Base-by-base conservation (phyloP, 345 rosid genomes). In the Melaleuca alternifolia region DNA sequence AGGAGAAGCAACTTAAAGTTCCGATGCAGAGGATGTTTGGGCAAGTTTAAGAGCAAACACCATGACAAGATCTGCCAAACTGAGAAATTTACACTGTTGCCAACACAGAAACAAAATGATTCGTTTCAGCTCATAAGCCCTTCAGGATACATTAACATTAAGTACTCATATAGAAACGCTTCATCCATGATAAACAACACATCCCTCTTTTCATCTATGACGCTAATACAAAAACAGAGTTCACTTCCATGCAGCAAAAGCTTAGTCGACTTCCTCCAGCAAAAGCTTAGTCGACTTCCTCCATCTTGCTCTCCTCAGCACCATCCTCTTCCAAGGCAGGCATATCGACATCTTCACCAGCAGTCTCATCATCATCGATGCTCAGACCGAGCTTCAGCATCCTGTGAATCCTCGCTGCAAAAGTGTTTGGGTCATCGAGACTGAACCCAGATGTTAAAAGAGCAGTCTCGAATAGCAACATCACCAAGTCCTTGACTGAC, bases 231-330 rank as follows among this genome's bases (percentile, higher is more conserved):
- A 37, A 26, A 26, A n/a, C 7, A 2, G 82, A 62, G 24, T 53
- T 54, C 33, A 26, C 30, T 23, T 41, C 33, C 0, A n/a, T 23
- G 24, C 11, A 9, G 1, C 15, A 54, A 52, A 10, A 28, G 71
- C 30, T 13, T 87, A 92, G 84, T 92, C 93, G 2, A 92, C 92
- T 61, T 90, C 93, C 82, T 92, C 93, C 93, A 90, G 1, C 15
- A 54, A 52, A 10, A 28, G 71, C 30, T 13, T 87, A 92, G 84
- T 92, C 93, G 2, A 92, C 92, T 61, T 90, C 93, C 82, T 92
- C 93, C 93, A 90, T 92, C 88, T 90, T 92, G 89, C 93, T 92
- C 85, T 92, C 93, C 89, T 92, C 92, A 4, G 90, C 91, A 56
- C 85, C 92, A 30, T 88, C 93, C 54, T 92, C 92, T 89, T 92